phyloP scores from a whole-genome alignment of 495 filamentous ascomycete genomes.

The Stereocaulon alpinum region DNA sequence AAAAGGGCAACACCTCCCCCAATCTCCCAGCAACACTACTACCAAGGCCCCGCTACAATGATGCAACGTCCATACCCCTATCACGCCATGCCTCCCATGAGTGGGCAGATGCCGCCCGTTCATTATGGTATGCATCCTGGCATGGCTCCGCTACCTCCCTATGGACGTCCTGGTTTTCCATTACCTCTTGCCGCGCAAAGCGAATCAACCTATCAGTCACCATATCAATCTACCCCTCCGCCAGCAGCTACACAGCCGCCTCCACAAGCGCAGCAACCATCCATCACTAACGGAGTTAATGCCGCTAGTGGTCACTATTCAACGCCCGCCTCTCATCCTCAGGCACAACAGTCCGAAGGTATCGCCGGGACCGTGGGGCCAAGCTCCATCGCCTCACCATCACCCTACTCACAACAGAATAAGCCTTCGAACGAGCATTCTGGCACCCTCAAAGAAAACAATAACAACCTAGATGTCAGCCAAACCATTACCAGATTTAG shows the following conservation, averaged over 20 bases:
- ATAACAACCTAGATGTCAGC: constrained; percentile 4
- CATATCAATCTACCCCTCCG: constrained; percentile 19
- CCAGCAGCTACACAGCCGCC: constrained; percentile 9
- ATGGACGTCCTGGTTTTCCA: constrained; percentile 13
- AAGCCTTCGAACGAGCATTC: constrained; percentile 12
- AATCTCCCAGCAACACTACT: constrained; percentile 21
- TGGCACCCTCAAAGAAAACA: constrained; percentile 1
- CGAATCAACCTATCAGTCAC: constrained; percentile 22
- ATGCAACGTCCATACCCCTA: constrained; percentile 19
- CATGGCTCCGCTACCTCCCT: constrained; percentile 28
- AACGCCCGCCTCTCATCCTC: background rate
- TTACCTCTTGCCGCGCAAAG: constrained; percentile 16
- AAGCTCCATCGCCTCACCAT: constrained; percentile 14
- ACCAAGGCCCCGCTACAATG: constrained; percentile 26
- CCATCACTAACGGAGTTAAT: constrained; percentile 8
- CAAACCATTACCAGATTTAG: constrained; percentile 19
- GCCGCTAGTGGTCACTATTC: background rate
- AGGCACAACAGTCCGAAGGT: constrained; percentile 10
- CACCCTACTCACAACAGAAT: constrained; percentile 18
- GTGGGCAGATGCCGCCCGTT: constrained; percentile 36
- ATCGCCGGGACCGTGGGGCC: constrained; percentile 5
- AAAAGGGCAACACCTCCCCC: constrained; percentile 46
- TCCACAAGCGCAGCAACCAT: constrained; percentile 11
- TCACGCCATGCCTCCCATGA: constrained; percentile 26
- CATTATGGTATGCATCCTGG: constrained; percentile 18